Evolutionary conservation across 1,284 basidiomycete species (phyloP).

Genomic region (Porogramme epimiltina): DNA sequence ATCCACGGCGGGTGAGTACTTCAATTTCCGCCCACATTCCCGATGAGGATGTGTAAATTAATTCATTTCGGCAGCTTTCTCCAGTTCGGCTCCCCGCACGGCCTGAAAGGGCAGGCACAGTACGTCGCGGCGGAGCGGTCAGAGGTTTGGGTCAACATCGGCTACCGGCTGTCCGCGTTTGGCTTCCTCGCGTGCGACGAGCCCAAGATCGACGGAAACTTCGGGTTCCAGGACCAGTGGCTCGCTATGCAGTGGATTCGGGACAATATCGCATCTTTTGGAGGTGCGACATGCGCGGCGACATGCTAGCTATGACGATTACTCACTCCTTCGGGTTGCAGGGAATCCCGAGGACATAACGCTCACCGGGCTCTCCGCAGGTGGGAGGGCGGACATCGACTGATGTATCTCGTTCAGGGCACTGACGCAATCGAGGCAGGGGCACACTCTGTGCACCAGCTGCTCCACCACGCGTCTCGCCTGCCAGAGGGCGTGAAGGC

Average conservation of each 20-base stretch:
- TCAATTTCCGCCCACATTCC: background rate
- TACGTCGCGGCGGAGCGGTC: constrained; percentile 62
- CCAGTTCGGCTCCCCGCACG: constrained; percentile 78
- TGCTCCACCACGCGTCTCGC: constrained; percentile 70
- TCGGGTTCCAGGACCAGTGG: constrained; percentile 83
- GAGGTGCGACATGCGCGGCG: constrained; percentile 41
- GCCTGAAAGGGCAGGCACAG: constrained; percentile 60
- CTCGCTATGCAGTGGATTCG: constrained; percentile 60
- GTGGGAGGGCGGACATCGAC: constrained; percentile 32
- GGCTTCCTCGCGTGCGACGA: constrained; percentile 70
- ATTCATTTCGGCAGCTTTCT: constrained; percentile 54
- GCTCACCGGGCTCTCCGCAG: constrained; percentile 70
- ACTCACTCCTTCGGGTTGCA: too few species aligned
- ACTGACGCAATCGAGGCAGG: too few species aligned
- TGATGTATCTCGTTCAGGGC: too few species aligned
- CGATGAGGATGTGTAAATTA: background rate
- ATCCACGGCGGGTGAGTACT: constrained; percentile 67
- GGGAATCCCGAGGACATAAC: constrained; percentile 61
- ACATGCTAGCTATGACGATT: background rate
- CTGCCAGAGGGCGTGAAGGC: constrained; percentile 56
- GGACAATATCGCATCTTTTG: constrained; percentile 59
- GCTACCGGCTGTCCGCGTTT: constrained; percentile 72
- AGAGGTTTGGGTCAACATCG: constrained; percentile 75
- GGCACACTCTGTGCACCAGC: constrained; percentile 75
- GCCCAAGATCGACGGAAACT: constrained; percentile 66